Base-by-base conservation (phyloP, 176 grass and related monocot genomes). In the maize (Zea mays) region DNA sequence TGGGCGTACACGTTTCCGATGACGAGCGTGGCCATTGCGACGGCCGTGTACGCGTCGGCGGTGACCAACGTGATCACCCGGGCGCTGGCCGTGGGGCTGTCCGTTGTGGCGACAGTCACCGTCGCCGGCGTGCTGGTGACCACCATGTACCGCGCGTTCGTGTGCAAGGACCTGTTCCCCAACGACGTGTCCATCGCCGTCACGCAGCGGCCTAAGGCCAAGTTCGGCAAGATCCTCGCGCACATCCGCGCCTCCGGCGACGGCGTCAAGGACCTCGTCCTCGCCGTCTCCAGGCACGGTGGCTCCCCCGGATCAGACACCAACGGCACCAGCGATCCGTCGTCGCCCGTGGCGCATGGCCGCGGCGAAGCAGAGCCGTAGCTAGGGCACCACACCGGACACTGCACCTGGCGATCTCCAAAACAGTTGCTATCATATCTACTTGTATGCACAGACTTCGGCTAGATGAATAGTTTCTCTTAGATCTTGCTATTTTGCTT, bases 131-230 rank as follows among this genome's bases (percentile, higher is more conserved):
- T 97, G 37, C 86, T 93, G 12, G 74, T 83, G 0, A 65, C 78
- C 1, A 97, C 90, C 36, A 33, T 87, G 61, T 62, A 89, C 69
- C 93, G 85, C 19, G 84, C 90, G 3, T 97, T 97, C 39, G 54
- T 97, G 40, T 73, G 81, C 42, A 55, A 7, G 43, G 88, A 97
- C 54, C 75, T 97, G 12, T 97, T 97, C 77, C 90, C 93, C 7
- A 97, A 97, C 51, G 93, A 97, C 55, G 83, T 97, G 17, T 83
- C 93, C 66, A 97, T 97, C 57, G 93, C 93, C 55, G 91, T 97
- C 69, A 91, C 93, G 10, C 75, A 41, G 69, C 80, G 84, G 34
- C 46, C 75, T 17, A 85, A 73, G 20, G 86, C 90, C 0, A 93
- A 81, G 48, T 97, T 93, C 55, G 83, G 88, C 60, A 91, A 89